Evolutionary conservation across 2,329 filamentous ascomycete genomes (phyloP).

Genomic region (Beauveria medogensis): DNA sequence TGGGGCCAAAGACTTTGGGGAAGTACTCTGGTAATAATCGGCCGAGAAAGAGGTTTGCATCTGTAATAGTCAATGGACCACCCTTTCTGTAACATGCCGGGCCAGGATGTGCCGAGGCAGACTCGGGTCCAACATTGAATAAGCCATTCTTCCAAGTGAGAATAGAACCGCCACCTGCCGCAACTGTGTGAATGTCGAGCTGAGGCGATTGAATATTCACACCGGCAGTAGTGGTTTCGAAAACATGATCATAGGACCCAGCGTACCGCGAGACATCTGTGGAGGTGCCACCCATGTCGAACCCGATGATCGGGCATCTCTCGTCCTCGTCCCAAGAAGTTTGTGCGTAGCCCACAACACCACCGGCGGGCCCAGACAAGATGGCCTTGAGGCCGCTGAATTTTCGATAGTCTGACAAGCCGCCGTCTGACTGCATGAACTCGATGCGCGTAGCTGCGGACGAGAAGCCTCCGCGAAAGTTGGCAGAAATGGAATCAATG

Average conservation of each 20-base stretch:
- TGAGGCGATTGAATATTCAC: conserved; percentile 73
- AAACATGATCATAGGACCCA: conserved; percentile 37
- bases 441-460: conserved; percentile 47
- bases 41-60: conserved; percentile 63
- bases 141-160: conserved; percentile 65
- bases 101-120: conserved; percentile 61
- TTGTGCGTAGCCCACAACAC: conserved; percentile 67
- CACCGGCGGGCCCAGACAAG: conserved; percentile 66
- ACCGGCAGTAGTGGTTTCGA: conserved; percentile 71
- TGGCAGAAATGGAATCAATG: conserved; percentile 26
- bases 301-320: conserved; percentile 64
- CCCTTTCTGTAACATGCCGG: conserved; percentile 68
- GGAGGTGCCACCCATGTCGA: conserved; percentile 65
- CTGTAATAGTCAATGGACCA: conserved; percentile 63
- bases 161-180: conserved; percentile 64
- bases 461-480: conserved; percentile 28
- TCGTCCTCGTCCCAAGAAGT: conserved; percentile 63
- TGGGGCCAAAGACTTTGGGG: conserved; percentile 63
- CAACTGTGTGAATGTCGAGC: conserved; percentile 75
- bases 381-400: conserved; percentile 66
- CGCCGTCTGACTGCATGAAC: conserved; percentile 60
- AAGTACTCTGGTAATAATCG: conserved; percentile 55
- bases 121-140: conserved; percentile 66
- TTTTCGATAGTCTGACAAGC: conserved; percentile 45
- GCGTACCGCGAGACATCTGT: conserved; percentile 67